Conservation (phyloP, 768 basidiomycete species). For the Phaffia australis region DNA sequence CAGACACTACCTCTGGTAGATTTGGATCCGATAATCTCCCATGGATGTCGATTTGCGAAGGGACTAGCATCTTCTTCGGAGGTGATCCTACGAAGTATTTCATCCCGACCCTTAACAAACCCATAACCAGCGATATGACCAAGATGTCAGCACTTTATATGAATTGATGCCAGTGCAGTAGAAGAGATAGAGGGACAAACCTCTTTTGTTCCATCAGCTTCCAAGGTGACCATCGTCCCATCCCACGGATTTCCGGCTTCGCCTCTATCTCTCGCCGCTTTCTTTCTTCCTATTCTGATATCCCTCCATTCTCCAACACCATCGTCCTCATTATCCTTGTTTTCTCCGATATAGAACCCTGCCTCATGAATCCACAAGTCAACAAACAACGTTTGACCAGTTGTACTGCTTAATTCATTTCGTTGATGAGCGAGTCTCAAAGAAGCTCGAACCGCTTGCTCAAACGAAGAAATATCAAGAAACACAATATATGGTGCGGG, state of each 20-base stretch:
- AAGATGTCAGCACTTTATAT: background rate
- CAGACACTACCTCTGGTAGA: slow-evolving; percentile 36
- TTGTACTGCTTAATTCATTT: slow-evolving; percentile 28
- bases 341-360: slow-evolving; percentile 32
- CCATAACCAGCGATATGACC: background rate
- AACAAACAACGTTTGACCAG: slow-evolving; percentile 23
- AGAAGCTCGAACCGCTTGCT: slow-evolving; percentile 27
- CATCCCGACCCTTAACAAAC: slow-evolving; percentile 26
- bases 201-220: slow-evolving; percentile 38
- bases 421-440: slow-evolving; percentile 36
- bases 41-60: slow-evolving; percentile 31
- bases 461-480: slow-evolving; percentile 36
- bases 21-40: slow-evolving; percentile 38
- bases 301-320: background rate
- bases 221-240: slow-evolving; percentile 36
- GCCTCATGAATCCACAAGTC: slow-evolving; percentile 39
- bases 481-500: slow-evolving; percentile 34
- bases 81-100: slow-evolving; percentile 31
- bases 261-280: slow-evolving; percentile 19
- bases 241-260: slow-evolving; percentile 31
- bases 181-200: slow-evolving; percentile 10
- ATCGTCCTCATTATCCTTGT: background rate
- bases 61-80: slow-evolving; percentile 16
- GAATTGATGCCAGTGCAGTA: no score
- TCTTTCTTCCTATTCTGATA: background rate